Evolutionary conservation across 257 asterid species (phyloP).

Genomic region (Striga asiatica): DNA sequence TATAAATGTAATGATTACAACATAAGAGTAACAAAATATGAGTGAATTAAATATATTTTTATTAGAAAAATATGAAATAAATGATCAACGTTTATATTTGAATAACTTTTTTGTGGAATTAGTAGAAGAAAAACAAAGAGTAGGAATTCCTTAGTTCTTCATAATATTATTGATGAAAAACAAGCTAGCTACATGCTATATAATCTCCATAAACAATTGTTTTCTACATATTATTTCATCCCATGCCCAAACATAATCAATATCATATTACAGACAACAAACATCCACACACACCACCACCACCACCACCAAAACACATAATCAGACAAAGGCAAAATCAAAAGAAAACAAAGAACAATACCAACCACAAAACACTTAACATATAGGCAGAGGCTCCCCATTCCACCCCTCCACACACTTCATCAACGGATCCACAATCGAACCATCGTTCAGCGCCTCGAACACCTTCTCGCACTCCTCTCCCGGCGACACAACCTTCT

Average conservation of each 20-base stretch:
- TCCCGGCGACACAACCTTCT: constrained; percentile 57
- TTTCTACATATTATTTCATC: constrained; percentile 3
- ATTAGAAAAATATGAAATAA: too few relatives aligned
- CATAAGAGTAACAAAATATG: too few relatives aligned
- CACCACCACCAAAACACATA: neutral
- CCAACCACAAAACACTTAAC: constrained; percentile 25
- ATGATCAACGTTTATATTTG: too few relatives aligned
- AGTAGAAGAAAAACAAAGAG: too few relatives aligned
- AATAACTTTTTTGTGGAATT: too few relatives aligned
- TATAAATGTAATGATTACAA: too few relatives aligned
- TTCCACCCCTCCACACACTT: constrained; percentile 60
- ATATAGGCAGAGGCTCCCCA: constrained; percentile 74
- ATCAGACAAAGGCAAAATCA: neutral
- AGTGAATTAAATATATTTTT: too few relatives aligned
- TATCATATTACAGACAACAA: too few relatives aligned
- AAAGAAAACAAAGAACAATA: neutral
- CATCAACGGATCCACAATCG: constrained; percentile 61
- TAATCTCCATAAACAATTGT: too few relatives aligned
- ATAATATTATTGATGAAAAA: too few relatives aligned
- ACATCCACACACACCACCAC: neutral
- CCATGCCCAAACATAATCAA: too few relatives aligned
- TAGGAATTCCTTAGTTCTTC: neutral
- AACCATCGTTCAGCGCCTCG: constrained; percentile 51
- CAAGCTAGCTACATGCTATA: too few relatives aligned
- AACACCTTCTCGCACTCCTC: constrained; percentile 80